Evolutionary conservation across 1,284 basidiomycete genomes (phyloP).

Genomic region (Ceraceosorus guamensis): DNA sequence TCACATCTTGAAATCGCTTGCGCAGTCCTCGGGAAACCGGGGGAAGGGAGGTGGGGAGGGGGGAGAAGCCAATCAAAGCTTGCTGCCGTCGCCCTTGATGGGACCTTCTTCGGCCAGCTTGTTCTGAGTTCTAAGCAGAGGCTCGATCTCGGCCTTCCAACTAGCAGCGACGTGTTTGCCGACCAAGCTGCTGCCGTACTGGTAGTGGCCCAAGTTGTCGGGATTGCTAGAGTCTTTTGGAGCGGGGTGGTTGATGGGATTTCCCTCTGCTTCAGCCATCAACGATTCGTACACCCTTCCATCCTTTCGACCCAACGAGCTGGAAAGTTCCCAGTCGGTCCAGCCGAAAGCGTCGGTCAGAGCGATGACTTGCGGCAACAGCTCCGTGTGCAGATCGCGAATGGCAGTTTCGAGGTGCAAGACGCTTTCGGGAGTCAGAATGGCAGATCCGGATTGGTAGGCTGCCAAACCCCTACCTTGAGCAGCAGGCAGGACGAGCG

Average conservation of each 20-base stretch:
- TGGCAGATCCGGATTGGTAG: constrained; percentile 56
- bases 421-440: constrained; percentile 51
- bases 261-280: constrained; percentile 60
- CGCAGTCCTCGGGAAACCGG: too few relatives aligned
- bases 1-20: too few relatives aligned
- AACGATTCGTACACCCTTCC: constrained; percentile 65
- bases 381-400: constrained; percentile 53
- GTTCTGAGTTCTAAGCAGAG: constrained; percentile 25
- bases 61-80: too few relatives aligned
- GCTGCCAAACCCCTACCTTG: constrained; percentile 57
- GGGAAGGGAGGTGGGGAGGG: too few relatives aligned
- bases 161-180: constrained; percentile 36
- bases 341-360: constrained; percentile 69
- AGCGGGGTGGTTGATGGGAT: constrained; percentile 58
- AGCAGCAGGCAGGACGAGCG: constrained; percentile 57
- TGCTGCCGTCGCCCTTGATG: constrained; percentile 14
- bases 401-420: constrained; percentile 58
- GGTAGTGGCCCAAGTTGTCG: constrained; percentile 25
- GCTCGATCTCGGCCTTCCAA: constrained; percentile 28
- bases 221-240: constrained; percentile 13
- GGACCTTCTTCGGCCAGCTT: constrained; percentile 14
- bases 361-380: constrained; percentile 64
- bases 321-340: constrained; percentile 64
- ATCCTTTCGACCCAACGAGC: constrained; percentile 60
- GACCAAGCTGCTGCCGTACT: constrained; percentile 20